These are phyloP conservation scores for Polygonum aviculare DNA, from an alignment of 148 eudicot genomes.

Conservation along the genomic window DNA sequence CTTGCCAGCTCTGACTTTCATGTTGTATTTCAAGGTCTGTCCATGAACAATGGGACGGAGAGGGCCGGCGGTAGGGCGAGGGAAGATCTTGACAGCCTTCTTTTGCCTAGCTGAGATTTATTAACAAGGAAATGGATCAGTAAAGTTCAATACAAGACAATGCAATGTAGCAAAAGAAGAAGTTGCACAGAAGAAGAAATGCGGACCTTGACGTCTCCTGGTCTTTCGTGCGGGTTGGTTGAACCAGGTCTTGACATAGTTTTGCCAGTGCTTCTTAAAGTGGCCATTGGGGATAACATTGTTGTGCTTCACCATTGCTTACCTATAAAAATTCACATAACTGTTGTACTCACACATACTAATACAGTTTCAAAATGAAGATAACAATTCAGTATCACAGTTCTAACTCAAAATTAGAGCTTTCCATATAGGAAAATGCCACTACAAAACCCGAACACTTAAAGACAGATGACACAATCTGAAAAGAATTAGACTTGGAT, in stretches of 20 bases:
- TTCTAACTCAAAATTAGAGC: neutral
- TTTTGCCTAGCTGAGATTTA: constrained; percentile 39
- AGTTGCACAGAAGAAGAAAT: neutral
- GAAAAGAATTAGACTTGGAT: neutral
- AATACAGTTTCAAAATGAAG: neutral
- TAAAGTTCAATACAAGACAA: neutral
- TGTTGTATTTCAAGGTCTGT: constrained; percentile 15
- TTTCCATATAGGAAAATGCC: neutral
- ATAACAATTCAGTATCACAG: neutral
- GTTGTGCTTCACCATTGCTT: constrained; percentile 48
- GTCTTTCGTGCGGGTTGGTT: constrained; percentile 57
- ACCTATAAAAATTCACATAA: constrained; percentile 15
- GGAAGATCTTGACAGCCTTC: constrained; percentile 54
- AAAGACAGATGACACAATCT: neutral
- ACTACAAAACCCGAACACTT: neutral
- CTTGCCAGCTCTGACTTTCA: constrained; percentile 38
- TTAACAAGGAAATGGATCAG: neutral
- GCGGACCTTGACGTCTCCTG: constrained; percentile 41
- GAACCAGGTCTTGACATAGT: constrained; percentile 57
- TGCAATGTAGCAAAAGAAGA: neutral
- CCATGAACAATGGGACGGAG: constrained; percentile 57
- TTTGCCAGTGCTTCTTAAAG: constrained; percentile 66
- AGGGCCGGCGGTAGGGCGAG: constrained; percentile 38
- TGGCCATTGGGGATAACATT: constrained; percentile 51
- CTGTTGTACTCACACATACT: neutral